These are phyloP conservation scores for Fraxinus americana DNA, from an alignment of 257 asterid species.

Conservation along the genomic window DNA sequence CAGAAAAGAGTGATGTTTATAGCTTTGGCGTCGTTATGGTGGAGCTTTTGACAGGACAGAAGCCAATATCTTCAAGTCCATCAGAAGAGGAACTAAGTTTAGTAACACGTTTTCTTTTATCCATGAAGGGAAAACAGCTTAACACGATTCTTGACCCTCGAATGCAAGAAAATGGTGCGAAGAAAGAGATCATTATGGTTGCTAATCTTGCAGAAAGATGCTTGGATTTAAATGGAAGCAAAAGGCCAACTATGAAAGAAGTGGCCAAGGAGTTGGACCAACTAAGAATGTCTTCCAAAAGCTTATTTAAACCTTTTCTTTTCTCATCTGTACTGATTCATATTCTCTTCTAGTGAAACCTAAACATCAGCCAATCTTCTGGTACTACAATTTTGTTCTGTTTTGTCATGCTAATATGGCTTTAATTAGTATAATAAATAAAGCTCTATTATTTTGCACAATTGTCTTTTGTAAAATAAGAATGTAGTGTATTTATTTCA, in stretches of 20 bases:
- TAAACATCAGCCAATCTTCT: no score
- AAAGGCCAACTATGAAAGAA: conserved; percentile 38
- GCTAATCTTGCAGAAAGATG: conserved; percentile 35
- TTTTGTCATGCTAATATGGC: no score
- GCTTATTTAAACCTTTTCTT: no score
- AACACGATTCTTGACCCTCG: conserved; percentile 26
- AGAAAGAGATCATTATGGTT: conserved; percentile 26
- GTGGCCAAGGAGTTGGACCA: conserved; percentile 39
- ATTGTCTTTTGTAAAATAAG: no score
- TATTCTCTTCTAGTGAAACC: no score
- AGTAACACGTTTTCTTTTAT: conserved; percentile 29
- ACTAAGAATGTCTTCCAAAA: no score
- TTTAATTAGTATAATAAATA: no score
- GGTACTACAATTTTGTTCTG: no score
- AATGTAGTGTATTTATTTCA: no score
- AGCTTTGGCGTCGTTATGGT: conserved; percentile 44
- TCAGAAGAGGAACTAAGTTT: conserved; percentile 34
- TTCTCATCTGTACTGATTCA: no score
- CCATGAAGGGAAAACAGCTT: conserved; percentile 23
- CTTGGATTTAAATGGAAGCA: conserved; percentile 37
- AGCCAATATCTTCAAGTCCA: conserved; percentile 24
- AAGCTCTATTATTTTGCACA: no score
- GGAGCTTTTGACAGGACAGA: conserved; percentile 38
- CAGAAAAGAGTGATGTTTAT: conserved; percentile 47
- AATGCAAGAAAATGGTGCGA: conserved; percentile 25